Evolutionary conservation across 768 basidiomycete species (phyloP), one percentile per base, ranked within the genome.

Genomic region (Dioszegia aurantiaca): DNA sequence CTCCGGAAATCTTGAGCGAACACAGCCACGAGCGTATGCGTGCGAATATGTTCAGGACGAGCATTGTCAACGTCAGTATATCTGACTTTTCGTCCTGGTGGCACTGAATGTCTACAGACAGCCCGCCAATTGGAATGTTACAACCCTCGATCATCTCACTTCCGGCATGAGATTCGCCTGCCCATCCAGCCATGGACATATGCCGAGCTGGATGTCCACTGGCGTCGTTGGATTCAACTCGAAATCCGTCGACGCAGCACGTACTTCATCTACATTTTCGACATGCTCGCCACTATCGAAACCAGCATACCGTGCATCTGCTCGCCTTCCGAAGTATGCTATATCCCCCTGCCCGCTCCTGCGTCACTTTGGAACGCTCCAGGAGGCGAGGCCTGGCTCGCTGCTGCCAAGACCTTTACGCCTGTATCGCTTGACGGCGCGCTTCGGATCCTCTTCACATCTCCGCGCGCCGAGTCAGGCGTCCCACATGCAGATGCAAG

Each of bases 151-250:
- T 49, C 48, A 10, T 49, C 48, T 26, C 48, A 37, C 27, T 49
- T 49, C 31, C 19, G 47, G 19, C 47, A n/a, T 11, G 47, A 49
- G 31, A 49, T 49, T 23, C 47, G 47, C 47, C 17, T 49, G 4
- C 47, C 47, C 19, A 36, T 31, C 19, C 28, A 49, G 30, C 48
- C 48, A 9, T 49, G 48, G 28, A 49, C 48, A 9, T 21, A 6
- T 19, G 19, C 30, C 28, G 48, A 49, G 30, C 48, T 49, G 16
- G 48, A 49, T 30, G 28, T 49, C 48, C 30, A 37, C 48, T 49
- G 48, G 48, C 48, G 48, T 19, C 28, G 8, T 21, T 49, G 48
- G 48, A 33, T 37, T 24, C 48, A 49, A 30, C 33, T 33, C 8
- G 48, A 49, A 37, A 21, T 37, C 31, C 28, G 33, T 2, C 48